phyloP scores from a whole-genome alignment of 2,329 filamentous ascomycete species.

The Geoglossum cookeanum region DNA sequence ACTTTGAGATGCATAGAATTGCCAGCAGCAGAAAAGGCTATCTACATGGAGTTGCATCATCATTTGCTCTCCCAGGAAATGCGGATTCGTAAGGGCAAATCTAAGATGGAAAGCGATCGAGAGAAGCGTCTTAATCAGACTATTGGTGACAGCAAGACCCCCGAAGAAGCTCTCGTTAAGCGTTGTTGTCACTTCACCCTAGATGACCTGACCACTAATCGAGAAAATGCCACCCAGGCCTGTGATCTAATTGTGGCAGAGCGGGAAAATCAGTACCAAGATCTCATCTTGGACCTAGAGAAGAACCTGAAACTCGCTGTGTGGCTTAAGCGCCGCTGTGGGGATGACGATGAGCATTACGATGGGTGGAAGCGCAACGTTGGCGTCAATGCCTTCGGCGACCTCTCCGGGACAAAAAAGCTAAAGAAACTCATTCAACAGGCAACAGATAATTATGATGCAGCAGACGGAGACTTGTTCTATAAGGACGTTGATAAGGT shows the following conservation, averaged over 20 bases:
- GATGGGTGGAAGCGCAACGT: slow-evolving; percentile 2
- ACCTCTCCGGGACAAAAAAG: not conserved
- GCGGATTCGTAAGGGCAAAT: slow-evolving; percentile 22
- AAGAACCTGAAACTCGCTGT: slow-evolving; percentile 6
- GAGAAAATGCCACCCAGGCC: slow-evolving; percentile 15
- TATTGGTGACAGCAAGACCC: slow-evolving; percentile 24
- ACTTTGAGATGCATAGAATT: slow-evolving; percentile 25
- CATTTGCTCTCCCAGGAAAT: slow-evolving; percentile 32
- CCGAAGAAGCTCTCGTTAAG: slow-evolving; percentile 35
- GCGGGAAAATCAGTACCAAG: slow-evolving; percentile 13
- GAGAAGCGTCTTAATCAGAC: slow-evolving; percentile 25
- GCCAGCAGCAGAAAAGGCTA: slow-evolving; percentile 27
- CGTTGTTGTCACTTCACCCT: slow-evolving; percentile 21
- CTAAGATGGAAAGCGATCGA: slow-evolving; percentile 19
- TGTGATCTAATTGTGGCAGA: slow-evolving; percentile 17
- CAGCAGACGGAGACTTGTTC: not conserved
- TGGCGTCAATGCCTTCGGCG: slow-evolving; percentile 4
- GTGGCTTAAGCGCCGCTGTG: slow-evolving; percentile 4
- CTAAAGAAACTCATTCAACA: slow-evolving; percentile 4
- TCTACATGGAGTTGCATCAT: slow-evolving; percentile 37
- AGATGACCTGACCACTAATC: slow-evolving; percentile 14
- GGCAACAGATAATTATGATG: not conserved
- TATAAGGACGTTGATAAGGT: not conserved
- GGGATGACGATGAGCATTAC: slow-evolving; percentile 5
- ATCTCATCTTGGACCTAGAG: slow-evolving; percentile 12